These are phyloP conservation scores for Cladosporium halotolerans DNA, from an alignment of 2,329 filamentous ascomycete species.

Conservation along the genomic window DNA sequence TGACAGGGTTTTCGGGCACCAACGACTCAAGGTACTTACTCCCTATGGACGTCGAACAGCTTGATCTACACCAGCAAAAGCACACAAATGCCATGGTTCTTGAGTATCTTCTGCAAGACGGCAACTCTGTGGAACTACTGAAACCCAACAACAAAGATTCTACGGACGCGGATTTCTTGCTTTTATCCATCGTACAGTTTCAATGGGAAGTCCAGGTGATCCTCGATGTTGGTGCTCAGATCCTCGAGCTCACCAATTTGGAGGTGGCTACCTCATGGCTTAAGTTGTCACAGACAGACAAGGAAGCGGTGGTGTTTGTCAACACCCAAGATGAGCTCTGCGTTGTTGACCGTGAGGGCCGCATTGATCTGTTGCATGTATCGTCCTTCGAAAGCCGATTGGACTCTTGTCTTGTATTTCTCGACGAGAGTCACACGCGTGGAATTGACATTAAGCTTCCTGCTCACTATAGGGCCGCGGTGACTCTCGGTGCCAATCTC, in stretches of 20 bases:
- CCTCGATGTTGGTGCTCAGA: too few relatives aligned
- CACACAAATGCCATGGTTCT: slow-evolving; percentile 66
- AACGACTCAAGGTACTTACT: slow-evolving; percentile 58
- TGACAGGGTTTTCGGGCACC: slow-evolving; percentile 67
- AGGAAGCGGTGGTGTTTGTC: slow-evolving; percentile 53
- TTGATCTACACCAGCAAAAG: slow-evolving; percentile 50
- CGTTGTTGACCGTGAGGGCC: slow-evolving; percentile 46
- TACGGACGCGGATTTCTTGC: slow-evolving; percentile 29
- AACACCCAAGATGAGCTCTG: slow-evolving; percentile 49
- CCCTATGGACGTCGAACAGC: slow-evolving; percentile 55
- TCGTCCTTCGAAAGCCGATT: slow-evolving; percentile 55
- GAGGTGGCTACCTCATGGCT: slow-evolving; percentile 53
- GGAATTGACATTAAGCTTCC: slow-evolving; percentile 64
- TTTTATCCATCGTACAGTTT: slow-evolving; percentile 46
- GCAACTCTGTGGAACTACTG: slow-evolving; percentile 38
- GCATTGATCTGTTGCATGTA: slow-evolving; percentile 45
- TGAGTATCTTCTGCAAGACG: slow-evolving; percentile 48
- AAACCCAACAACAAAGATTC: not conserved
- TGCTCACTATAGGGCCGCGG: slow-evolving; percentile 52
- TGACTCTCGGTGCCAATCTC: slow-evolving; percentile 59
- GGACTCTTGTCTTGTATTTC: slow-evolving; percentile 57
- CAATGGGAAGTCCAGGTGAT: too few relatives aligned
- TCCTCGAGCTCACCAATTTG: too few relatives aligned
- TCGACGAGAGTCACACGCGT: slow-evolving; percentile 65
- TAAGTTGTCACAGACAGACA: slow-evolving; percentile 15